Conservation (phyloP, 371 early-diverging fungal genomes). For the Sporodiniella umbellata region DNA sequence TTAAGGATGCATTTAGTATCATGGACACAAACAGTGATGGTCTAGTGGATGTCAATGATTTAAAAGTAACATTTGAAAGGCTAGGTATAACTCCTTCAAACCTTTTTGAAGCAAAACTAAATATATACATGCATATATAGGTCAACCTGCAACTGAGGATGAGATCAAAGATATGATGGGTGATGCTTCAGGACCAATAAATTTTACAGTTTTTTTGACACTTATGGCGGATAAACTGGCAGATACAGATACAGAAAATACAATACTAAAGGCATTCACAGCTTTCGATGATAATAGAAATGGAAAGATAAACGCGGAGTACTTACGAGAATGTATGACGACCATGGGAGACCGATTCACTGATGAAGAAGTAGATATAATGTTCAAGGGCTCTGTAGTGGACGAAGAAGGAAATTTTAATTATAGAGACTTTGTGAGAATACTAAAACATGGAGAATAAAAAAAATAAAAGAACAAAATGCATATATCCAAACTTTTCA, state of each 20-base stretch:
- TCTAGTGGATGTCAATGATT: conserved; percentile 76
- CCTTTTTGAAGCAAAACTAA: too few species aligned
- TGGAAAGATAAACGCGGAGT: conserved; percentile 81
- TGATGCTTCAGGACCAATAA: conserved; percentile 85
- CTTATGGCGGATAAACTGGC: conserved; percentile 92
- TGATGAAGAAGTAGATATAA: conserved; percentile 90
- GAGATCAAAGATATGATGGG: conserved; percentile 77
- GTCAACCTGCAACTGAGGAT: conserved; percentile 72
- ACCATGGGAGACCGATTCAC: conserved; percentile 91
- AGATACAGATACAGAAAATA: conserved; percentile 86
- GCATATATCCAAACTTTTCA: too few species aligned
- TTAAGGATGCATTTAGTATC: conserved; percentile 94
- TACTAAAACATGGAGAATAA: conserved; percentile 92
- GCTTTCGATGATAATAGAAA: conserved; percentile 81
- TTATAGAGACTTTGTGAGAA: conserved; percentile 88
- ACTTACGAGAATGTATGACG: conserved; percentile 80
- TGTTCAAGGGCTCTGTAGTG: conserved; percentile 89
- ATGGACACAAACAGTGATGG: conserved; percentile 78
- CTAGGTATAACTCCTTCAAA: too few species aligned
- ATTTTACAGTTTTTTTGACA: conserved; percentile 93
- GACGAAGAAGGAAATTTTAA: conserved; percentile 73
- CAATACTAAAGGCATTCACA: conserved; percentile 84
- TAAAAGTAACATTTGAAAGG: conserved; percentile 49
- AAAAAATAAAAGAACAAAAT: too few species aligned
- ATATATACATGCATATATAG: conserved; percentile 25